A percentile compares a stretch with the other conserved stretches of the same genome.
Conservation (phyloP, 2,329 filamentous ascomycete genomes). For the Ascochyta fabae region DNA sequence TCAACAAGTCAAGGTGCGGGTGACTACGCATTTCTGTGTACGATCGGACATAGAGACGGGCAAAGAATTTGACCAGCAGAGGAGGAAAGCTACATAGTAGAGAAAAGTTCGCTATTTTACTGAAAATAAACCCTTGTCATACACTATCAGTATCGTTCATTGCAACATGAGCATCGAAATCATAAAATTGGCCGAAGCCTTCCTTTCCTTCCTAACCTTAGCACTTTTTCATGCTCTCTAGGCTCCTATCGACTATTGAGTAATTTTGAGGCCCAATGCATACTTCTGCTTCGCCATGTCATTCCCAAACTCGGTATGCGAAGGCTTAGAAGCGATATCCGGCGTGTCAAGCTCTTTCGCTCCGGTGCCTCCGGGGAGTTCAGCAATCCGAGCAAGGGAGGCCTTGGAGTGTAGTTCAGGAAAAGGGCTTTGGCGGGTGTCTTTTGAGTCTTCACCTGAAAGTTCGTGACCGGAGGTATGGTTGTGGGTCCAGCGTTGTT, state of each 20-base stretch:
- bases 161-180: background rate
- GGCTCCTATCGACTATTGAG: background rate
- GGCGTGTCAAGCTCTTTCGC: slow-evolving; percentile 9
- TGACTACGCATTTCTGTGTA: too few species aligned
- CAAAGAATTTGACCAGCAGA: too few species aligned
- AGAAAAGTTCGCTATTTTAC: background rate
- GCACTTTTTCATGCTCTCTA: background rate
- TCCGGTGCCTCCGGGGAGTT: slow-evolving; percentile 6
- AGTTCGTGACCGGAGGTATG: background rate
- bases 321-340: background rate
- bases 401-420: slow-evolving; percentile 9
- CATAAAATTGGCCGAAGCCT: background rate
- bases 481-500: background rate
- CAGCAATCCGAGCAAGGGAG: slow-evolving; percentile 1
- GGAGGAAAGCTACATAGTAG: too few species aligned
- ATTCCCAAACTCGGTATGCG: background rate
- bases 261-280: background rate
- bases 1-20: too few species aligned
- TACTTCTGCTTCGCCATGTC: background rate
- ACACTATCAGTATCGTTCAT: background rate
- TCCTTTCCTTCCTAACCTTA: background rate
- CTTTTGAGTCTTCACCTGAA: slow-evolving; percentile 2
- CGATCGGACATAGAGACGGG: too few species aligned
- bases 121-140: background rate
- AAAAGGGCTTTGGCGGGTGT: background rate